Conservation (phyloP, 768 basidiomycete genomes). For the Royoungia palumana region DNA sequence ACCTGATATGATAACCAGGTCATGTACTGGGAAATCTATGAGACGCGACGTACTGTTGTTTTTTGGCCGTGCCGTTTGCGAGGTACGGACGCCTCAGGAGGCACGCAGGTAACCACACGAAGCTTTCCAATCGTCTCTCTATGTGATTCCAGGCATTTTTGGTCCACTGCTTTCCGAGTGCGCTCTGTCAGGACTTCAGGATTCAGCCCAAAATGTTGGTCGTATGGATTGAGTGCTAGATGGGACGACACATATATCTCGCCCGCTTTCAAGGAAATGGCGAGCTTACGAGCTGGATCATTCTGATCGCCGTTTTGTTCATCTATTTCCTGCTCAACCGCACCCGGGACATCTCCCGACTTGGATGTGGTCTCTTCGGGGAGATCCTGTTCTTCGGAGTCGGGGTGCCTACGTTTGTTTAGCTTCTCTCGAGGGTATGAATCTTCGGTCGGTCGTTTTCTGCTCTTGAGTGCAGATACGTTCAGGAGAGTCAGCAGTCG, state of each 20-base stretch:
- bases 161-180: conserved; percentile 51
- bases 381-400: conserved; percentile 22
- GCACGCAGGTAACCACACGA: conserved; percentile 41
- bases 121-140: conserved; percentile 54
- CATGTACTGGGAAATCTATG: not conserved
- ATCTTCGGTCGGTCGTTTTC: conserved; percentile 52
- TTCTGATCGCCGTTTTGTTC: conserved; percentile 31
- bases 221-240: conserved; percentile 49
- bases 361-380: conserved; percentile 1
- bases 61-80: conserved; percentile 25
- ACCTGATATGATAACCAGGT: conserved; percentile 39
- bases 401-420: conserved; percentile 57
- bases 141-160: conserved; percentile 52
- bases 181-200: conserved; percentile 49
- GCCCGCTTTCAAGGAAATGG: not conserved
- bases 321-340: conserved; percentile 28
- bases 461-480: conserved; percentile 74
- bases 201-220: conserved; percentile 68
- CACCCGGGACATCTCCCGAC: conserved; percentile 22
- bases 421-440: conserved; percentile 50
- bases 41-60: conserved; percentile 17
- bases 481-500: conserved; percentile 86
- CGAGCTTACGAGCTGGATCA: conserved; percentile 16
- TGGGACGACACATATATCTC: not conserved
- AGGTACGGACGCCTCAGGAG: conserved; percentile 41